A percentile compares a stretch with the other conserved stretches of the same genome.
These are phyloP conservation scores for Kitagawia praeruptora DNA, from an alignment of 129 eudicot genomes.

Conservation along the genomic window DNA sequence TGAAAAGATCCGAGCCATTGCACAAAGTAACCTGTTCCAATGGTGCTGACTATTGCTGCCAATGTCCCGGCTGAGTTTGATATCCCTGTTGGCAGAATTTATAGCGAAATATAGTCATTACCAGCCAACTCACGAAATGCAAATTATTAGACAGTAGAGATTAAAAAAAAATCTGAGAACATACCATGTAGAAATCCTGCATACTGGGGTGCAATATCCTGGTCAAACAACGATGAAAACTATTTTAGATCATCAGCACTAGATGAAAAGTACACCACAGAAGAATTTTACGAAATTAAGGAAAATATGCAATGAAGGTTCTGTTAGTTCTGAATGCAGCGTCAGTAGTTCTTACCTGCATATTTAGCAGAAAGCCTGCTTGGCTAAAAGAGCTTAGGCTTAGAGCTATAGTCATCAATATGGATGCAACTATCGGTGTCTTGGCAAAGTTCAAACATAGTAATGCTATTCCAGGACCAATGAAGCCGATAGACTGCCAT, in stretches of 20 bases:
- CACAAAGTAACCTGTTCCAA: constrained; percentile 84
- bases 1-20: constrained; percentile 95
- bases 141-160: not conserved
- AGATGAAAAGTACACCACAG: not conserved
- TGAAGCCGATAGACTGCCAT: constrained; percentile 84
- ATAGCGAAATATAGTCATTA: not conserved
- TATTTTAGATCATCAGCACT: not conserved
- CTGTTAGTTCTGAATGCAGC: not conserved
- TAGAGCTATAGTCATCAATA: constrained; percentile 66
- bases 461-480: constrained; percentile 88
- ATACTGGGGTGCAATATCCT: constrained; percentile 91
- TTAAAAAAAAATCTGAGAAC: constrained; percentile 6
- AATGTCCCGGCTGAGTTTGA: constrained; percentile 89
- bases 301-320: not conserved
- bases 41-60: constrained; percentile 89
- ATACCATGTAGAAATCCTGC: constrained; percentile 93
- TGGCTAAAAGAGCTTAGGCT: constrained; percentile 94
- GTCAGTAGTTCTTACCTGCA: constrained; percentile 51
- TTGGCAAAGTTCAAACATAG: constrained; percentile 76
- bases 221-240: constrained; percentile 20
- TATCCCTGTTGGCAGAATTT: constrained; percentile 43
- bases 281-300: not conserved
- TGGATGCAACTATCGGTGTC: constrained; percentile 69
- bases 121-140: not conserved
- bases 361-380: constrained; percentile 94